Base-by-base conservation (phyloP, 805 yeast species). In the Yarrowia hollandica region DNA sequence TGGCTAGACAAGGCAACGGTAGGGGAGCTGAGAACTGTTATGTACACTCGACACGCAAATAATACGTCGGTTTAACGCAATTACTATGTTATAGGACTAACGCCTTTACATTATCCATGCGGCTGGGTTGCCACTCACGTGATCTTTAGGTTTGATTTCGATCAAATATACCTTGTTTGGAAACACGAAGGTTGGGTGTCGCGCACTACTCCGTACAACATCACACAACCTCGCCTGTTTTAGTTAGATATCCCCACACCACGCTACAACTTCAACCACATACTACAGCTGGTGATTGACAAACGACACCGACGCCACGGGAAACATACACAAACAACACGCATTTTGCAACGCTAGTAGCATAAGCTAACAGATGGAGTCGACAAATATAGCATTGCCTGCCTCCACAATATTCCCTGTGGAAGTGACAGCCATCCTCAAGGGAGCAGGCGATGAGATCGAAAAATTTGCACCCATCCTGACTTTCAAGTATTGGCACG, bases 401-500 rank as follows among this genome's bases (percentile, higher is more conserved):
- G 69, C 74, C 50, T 79, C 84, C 46, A 78, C 83, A 18, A 83
- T 85, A 16, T 88, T 77, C 68, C 95, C 95, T 2, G 80, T 87
- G 44, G 84, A 82, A 4, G 76, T 87, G 25, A 75, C 84, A 15
- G 75, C 81, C 21, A 71, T 85, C 10, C 68, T 76, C 19, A 77
- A 75, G 39, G 63, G 69, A 6, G 70, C 68, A 1, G 87, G 84
- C 8, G 78, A 77, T 11, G 61, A 66, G 0, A 77, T 86, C 6
- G 61, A 69, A 14, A 81, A 79, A 65, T 86, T 83, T 68, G 70
- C 77, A 19, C 76, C 85, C 2, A 67, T 88, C 4, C 68, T 87
- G 61, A 75, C 80, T 57, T 88, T 84, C 73, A 80, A 80, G 66
- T 87, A 85, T 68, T 82, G 84, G 82, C 87, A 84, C 63, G 81